Base-by-base conservation (phyloP, 257 asterid species). In the Fraxinus quadrangulata region DNA sequence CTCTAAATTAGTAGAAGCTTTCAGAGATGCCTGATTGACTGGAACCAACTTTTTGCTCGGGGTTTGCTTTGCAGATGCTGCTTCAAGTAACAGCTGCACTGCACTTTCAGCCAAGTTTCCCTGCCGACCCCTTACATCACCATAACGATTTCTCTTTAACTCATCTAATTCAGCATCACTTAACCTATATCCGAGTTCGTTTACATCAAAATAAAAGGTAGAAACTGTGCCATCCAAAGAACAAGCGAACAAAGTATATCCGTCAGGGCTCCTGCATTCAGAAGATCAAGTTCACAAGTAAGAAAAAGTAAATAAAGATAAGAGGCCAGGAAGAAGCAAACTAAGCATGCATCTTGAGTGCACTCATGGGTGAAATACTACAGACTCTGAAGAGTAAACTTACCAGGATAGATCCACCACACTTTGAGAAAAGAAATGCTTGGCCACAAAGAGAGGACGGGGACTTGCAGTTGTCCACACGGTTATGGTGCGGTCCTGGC, bases 391-490 rank as follows among this genome's bases (percentile, higher is more conserved):
- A 79, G 70, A 74, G 74, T 67, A 75, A 76, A 77, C 83, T 83
- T 86, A 92, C 99, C 99, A 96, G 33, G 99, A 86, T 74, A 96
- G 88, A 86, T 96, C 99, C 79, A 96, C 99, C 74, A 96, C 99
- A 75, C 99, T 96, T 80, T 93, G 98, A 83, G 95, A 69, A 82
- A 96, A 96, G 90, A 96, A 96, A 92, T 96, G 97, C 75, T 96
- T 96, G 67, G 99, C 99, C 67, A 96, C 99, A 83, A 93, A 96
- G 31, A 96, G 96, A 81, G 99, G 99, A 26, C 99, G 97, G 56
- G 98, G 97, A 79, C 98, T 93, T 36, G 97, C 95, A 30, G 99
- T 96, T 7, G 99, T 96, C 99, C 99, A 96, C 79, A 96, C 96
- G 49, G 99, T 96, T 81, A 96, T 93, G 67, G 96, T 96, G 49